Conservation (phyloP, 768 basidiomycete species). For the Tubosaeta sp. region DNA sequence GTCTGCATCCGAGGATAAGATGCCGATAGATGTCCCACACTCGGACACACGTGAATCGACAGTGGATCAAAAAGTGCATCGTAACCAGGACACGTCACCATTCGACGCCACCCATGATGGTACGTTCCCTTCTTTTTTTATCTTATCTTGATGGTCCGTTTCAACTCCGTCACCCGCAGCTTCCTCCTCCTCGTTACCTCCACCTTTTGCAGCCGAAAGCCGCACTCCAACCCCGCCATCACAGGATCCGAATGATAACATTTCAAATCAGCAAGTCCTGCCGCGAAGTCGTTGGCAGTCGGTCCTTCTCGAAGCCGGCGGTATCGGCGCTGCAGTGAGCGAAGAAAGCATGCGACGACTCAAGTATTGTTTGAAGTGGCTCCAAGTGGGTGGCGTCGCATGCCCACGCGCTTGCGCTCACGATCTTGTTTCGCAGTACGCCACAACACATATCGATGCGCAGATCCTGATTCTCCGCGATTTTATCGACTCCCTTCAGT, state of each 20-base stretch:
- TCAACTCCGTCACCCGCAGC: constrained; percentile 1
- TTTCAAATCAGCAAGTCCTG: constrained; percentile 48
- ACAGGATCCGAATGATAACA: constrained; percentile 20
- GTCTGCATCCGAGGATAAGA: constrained; percentile 30
- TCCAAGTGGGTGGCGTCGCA: constrained; percentile 53
- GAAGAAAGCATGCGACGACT: constrained; percentile 87
- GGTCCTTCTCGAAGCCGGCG: constrained; percentile 80
- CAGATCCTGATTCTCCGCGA: constrained; percentile 82
- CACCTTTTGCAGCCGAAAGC: constrained; percentile 8
- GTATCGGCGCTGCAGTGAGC: constrained; percentile 81
- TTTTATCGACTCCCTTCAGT: constrained; percentile 70
- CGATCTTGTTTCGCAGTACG: constrained; percentile 51
- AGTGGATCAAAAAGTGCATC: background rate
- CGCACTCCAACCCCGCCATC: constrained; percentile 21
- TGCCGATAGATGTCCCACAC: constrained; percentile 13
- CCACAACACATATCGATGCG: constrained; percentile 80
- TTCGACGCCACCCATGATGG: background rate
- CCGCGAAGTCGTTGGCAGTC: constrained; percentile 84
- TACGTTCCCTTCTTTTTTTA: background rate
- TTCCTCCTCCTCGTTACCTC: background rate
- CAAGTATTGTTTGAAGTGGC: constrained; percentile 84
- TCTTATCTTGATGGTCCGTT: constrained; percentile 3
- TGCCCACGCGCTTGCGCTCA: background rate
- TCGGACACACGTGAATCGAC: background rate
- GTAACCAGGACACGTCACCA: background rate